Conservation (phyloP, 73 alveolate species). For the Tetrahymena elliotti region DNA sequence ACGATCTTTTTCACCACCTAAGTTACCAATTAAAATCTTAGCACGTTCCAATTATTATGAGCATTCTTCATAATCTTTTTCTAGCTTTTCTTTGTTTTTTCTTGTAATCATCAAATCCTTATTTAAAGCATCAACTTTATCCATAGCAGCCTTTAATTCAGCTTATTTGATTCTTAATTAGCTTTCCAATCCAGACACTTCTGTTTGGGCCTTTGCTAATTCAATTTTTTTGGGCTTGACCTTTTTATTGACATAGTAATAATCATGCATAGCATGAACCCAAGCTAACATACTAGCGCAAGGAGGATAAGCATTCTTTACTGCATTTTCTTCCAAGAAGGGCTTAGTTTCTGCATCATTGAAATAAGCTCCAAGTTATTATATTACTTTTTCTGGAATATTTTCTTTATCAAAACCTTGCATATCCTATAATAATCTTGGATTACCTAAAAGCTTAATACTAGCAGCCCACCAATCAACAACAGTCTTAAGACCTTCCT, state of each 20-base stretch:
- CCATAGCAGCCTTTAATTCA: slow-evolving; percentile 90
- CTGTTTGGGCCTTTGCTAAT: slow-evolving; percentile 77
- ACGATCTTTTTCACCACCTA: slow-evolving; percentile 98
- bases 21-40: slow-evolving; percentile 86
- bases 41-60: slow-evolving; percentile 90
- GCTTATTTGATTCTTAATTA: slow-evolving; percentile 74
- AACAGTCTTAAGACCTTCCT: slow-evolving; percentile 41
- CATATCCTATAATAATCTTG: slow-evolving; percentile 32
- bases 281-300: slow-evolving; percentile 67
- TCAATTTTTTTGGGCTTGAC: slow-evolving; percentile 86
- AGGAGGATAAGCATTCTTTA: slow-evolving; percentile 61
- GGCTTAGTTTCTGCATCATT: slow-evolving; percentile 51
- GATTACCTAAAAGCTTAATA: slow-evolving; percentile 29
- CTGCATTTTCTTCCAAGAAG: slow-evolving; percentile 46
- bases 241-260: slow-evolving; percentile 75
- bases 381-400: slow-evolving; percentile 50
- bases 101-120: slow-evolving; percentile 84
- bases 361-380: slow-evolving; percentile 39
- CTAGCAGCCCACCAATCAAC: slow-evolving; percentile 79
- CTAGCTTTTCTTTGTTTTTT: slow-evolving; percentile 86
- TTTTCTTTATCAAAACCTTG: slow-evolving; percentile 18
- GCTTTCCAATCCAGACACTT: slow-evolving; percentile 72
- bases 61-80: slow-evolving; percentile 76
- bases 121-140: slow-evolving; percentile 91
- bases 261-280: slow-evolving; percentile 92